A percentile compares a stretch with the other conserved stretches of the same genome.
Conservation (phyloP, 2,329 filamentous ascomycete genomes). For the Botrytis aclada region DNA sequence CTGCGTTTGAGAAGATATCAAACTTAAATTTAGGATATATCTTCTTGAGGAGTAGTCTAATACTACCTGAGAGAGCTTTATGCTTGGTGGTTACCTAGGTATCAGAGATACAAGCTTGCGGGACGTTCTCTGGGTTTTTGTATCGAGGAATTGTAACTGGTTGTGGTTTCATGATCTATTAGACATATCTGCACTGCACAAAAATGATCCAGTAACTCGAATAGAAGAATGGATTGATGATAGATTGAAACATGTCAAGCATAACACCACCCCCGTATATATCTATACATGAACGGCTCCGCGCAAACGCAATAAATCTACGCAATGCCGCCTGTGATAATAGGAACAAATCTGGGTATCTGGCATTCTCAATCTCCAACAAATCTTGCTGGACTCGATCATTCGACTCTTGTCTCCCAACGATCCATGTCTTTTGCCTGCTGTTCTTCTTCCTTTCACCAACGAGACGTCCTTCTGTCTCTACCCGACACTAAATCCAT, state of each 20-base stretch:
- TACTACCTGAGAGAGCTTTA: background rate
- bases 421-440: conserved; percentile 52
- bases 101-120: background rate
- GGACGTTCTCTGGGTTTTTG: background rate
- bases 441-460: conserved; percentile 61
- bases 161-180: background rate
- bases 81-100: background rate
- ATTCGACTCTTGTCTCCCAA: conserved; percentile 56
- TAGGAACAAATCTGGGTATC: background rate
- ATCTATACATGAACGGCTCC: background rate
- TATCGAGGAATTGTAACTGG: background rate
- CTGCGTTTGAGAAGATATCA: background rate
- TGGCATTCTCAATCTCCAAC: background rate
- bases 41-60: background rate
- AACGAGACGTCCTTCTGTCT: conserved; percentile 50
- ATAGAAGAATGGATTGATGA: background rate
- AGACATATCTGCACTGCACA: background rate
- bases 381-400: conserved; percentile 39
- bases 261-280: background rate
- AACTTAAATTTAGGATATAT: background rate
- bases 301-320: background rate
- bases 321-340: background rate
- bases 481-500: conserved; percentile 67
- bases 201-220: background rate
- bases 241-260: background rate